Percentiles rank a stretch among this genome's conserved stretches.
Conservation (phyloP, 306 rosid species). For the Gastrolobium villosum region DNA sequence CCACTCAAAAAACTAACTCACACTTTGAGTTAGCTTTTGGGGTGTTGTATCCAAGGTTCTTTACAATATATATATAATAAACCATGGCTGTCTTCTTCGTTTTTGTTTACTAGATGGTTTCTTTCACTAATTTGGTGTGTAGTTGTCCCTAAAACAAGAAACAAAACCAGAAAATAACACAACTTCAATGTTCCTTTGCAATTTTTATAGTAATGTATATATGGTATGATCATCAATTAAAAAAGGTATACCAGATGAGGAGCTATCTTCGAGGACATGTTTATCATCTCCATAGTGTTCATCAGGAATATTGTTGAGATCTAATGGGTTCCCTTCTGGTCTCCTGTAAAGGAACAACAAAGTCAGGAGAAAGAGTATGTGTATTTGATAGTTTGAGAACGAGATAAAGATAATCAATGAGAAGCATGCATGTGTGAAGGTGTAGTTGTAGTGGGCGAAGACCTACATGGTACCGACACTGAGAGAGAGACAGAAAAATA, state of each 20-base stretch:
- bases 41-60: too few relatives aligned
- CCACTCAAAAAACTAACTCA: too few relatives aligned
- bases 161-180: too few relatives aligned
- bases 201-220: background rate
- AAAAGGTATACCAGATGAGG: slow-evolving; percentile 49
- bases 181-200: background rate
- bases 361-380: background rate
- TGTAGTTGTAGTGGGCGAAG: slow-evolving; percentile 55
- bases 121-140: too few relatives aligned
- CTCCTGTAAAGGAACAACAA: slow-evolving; percentile 69
- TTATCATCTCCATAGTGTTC: slow-evolving; percentile 71
- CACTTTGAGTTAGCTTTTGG: too few relatives aligned
- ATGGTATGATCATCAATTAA: background rate
- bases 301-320: slow-evolving; percentile 94
- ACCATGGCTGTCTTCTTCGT: too few relatives aligned
- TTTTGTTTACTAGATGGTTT: too few relatives aligned
- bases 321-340: slow-evolving; percentile 81
- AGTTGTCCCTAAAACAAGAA: too few relatives aligned
- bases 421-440: slow-evolving; percentile 3
- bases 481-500: slow-evolving; percentile 55
- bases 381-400: background rate
- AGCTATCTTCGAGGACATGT: slow-evolving; percentile 65
- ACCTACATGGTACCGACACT: slow-evolving; percentile 88
- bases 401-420: slow-evolving; percentile 15
- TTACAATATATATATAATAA: too few relatives aligned